Conservation (phyloP, 352 stramenopile species). For the Pythium aristosporum region DNA sequence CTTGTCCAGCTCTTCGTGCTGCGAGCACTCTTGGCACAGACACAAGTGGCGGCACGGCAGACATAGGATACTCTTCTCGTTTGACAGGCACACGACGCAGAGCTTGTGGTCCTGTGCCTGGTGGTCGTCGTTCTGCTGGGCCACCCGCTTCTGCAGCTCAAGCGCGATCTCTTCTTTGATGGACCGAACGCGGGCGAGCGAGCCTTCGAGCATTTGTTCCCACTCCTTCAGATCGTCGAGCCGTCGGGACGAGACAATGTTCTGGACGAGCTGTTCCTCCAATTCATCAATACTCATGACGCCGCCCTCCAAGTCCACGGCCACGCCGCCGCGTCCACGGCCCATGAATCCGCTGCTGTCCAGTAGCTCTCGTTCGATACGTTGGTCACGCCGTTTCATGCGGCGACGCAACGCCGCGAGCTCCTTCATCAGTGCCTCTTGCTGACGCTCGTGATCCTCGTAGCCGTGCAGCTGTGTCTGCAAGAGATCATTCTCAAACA, state of each 20-base stretch:
- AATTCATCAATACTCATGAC: conserved; percentile 32
- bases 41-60: conserved; percentile 82
- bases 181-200: conserved; percentile 48
- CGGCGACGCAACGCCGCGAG: conserved; percentile 30
- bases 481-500: conserved; percentile 83
- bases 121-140: conserved; percentile 72
- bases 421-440: conserved; percentile 69
- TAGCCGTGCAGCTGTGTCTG: conserved; percentile 72
- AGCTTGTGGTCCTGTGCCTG: conserved; percentile 80
- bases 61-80: conserved; percentile 84
- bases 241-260: conserved; percentile 29
- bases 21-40: conserved; percentile 71
- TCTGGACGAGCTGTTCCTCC: conserved; percentile 31
- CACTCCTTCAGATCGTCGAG: conserved; percentile 69
- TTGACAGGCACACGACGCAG: conserved; percentile 81
- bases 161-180: conserved; percentile 75
- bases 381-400: conserved; percentile 30
- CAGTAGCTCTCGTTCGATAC: conserved; percentile 23
- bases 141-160: conserved; percentile 73
- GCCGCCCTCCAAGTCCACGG: conserved; percentile 28
- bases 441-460: conserved; percentile 62
- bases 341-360: conserved; percentile 18
- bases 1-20: conserved; percentile 67
- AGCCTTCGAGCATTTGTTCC: conserved; percentile 68
- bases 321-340: conserved; percentile 11